Conservation (phyloP, 805 yeast genomes). For the Teunomyces kruisii region DNA sequence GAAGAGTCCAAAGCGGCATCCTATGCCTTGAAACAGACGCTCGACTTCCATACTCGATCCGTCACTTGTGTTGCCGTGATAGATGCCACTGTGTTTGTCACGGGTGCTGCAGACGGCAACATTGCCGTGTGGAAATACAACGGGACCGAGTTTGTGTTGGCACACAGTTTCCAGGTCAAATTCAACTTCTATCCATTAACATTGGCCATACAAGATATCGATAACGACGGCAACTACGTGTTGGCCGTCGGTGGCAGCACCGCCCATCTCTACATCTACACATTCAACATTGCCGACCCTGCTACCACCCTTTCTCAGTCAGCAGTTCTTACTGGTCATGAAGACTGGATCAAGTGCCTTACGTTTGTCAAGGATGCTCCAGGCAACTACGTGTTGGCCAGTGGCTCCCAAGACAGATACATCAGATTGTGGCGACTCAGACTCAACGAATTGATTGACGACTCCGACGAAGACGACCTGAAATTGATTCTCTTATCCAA, state of each 20-base stretch:
- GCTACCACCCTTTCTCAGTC: conserved; percentile 30
- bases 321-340: conserved; percentile 81
- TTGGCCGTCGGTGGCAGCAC: conserved; percentile 77
- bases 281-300: conserved; percentile 32
- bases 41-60: conserved; percentile 47
- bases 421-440: conserved; percentile 85
- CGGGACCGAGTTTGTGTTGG: conserved; percentile 18
- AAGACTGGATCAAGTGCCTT: conserved; percentile 89
- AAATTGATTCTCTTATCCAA: conserved; percentile 61
- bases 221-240: conserved; percentile 34
- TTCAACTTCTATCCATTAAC: conserved; percentile 50
- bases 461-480: conserved; percentile 52
- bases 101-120: conserved; percentile 67
- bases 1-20: conserved; percentile 16
- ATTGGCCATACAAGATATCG: conserved; percentile 34
- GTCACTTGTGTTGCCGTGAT: conserved; percentile 53
- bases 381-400: conserved; percentile 67
- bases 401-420: conserved; percentile 91
- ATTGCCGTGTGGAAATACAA: conserved; percentile 52
- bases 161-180: conserved; percentile 34
- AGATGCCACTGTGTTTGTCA: conserved; percentile 40
- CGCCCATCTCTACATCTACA: conserved; percentile 51
- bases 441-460: conserved; percentile 54
- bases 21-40: conserved; percentile 29
- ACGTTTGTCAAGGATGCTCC: conserved; percentile 51